A percentile compares a stretch with the other conserved stretches of the same genome.
These are phyloP conservation scores for Vaccinium darrowii DNA, from an alignment of 148 eudicot species.

Conservation along the genomic window DNA sequence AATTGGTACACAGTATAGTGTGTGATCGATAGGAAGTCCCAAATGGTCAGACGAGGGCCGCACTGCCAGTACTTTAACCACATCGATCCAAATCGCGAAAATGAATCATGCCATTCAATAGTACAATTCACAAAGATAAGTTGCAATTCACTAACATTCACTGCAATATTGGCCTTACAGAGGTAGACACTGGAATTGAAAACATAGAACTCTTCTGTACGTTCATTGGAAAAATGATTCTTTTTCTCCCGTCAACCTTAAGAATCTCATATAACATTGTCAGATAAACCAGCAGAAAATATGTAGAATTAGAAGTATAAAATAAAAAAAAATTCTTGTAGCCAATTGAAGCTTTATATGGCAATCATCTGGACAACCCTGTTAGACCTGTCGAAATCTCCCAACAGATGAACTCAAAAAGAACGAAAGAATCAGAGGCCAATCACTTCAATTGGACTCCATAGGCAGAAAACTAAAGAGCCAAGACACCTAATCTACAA, in stretches of 20 bases:
- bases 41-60: too few species aligned
- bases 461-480: not conserved
- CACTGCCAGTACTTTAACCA: too few species aligned
- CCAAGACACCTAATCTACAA: not conserved
- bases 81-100: too few species aligned
- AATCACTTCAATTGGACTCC: not conserved
- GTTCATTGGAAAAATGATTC: not conserved
- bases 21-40: too few species aligned
- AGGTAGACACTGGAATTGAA: not conserved
- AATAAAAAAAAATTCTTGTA: too few species aligned
- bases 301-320: not conserved
- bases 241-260: too few species aligned
- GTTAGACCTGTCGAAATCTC: not conserved
- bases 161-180: not conserved
- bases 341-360: constrained; percentile 8
- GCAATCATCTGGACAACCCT: not conserved
- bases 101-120: too few species aligned
- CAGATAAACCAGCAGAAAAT: not conserved
- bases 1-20: too few species aligned
- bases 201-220: not conserved
- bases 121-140: too few species aligned
- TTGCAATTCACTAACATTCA: not conserved
- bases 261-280: not conserved
- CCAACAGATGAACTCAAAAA: not conserved
- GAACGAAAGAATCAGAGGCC: not conserved